phyloP scores from a whole-genome alignment of 2,329 filamentous ascomycete species.

The Diaporthe ilicicola region DNA sequence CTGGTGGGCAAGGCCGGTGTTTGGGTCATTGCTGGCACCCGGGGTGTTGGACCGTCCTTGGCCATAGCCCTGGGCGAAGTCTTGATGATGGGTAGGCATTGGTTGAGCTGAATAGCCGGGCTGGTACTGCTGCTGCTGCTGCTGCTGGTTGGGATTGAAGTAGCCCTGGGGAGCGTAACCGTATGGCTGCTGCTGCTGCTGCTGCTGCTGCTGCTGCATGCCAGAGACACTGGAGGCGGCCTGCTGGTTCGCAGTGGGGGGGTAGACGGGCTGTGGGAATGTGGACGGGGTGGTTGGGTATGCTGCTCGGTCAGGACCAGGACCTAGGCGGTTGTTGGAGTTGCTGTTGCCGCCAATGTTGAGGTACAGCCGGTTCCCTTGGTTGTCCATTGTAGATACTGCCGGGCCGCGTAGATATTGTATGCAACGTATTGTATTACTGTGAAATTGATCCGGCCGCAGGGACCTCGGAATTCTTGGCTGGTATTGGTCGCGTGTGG shows the following conservation, averaged over 20 bases:
- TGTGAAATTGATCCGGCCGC: constrained; percentile 31
- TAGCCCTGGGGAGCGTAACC: constrained; percentile 61
- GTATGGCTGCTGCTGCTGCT: constrained; percentile 57
- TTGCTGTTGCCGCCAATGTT: constrained; percentile 73
- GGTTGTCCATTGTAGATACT: constrained; percentile 57
- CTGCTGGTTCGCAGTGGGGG: constrained; percentile 48
- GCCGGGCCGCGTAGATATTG: neutral
- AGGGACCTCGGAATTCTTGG: constrained; percentile 19
- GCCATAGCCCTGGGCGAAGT: constrained; percentile 46
- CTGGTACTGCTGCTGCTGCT: constrained; percentile 42
- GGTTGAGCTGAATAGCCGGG: constrained; percentile 52
- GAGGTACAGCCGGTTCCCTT: constrained; percentile 71
- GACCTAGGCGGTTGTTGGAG: constrained; percentile 55
- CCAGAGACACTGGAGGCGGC: constrained; percentile 56
- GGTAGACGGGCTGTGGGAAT: constrained; percentile 88
- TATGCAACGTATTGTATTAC: constrained; percentile 25
- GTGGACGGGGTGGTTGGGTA: constrained; percentile 94
- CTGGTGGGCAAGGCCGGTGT: constrained; percentile 91
- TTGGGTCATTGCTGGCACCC: constrained; percentile 77
- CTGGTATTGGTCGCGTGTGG: constrained; percentile 29
- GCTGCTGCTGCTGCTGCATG: constrained; percentile 52
- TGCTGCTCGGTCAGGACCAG: constrained; percentile 66
- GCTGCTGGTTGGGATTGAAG: constrained; percentile 69
- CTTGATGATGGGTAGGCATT: constrained; percentile 50
- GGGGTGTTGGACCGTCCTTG: constrained; percentile 66